Conservation (phyloP, 257 asterid species). For the Gynochthodes officinalis region DNA sequence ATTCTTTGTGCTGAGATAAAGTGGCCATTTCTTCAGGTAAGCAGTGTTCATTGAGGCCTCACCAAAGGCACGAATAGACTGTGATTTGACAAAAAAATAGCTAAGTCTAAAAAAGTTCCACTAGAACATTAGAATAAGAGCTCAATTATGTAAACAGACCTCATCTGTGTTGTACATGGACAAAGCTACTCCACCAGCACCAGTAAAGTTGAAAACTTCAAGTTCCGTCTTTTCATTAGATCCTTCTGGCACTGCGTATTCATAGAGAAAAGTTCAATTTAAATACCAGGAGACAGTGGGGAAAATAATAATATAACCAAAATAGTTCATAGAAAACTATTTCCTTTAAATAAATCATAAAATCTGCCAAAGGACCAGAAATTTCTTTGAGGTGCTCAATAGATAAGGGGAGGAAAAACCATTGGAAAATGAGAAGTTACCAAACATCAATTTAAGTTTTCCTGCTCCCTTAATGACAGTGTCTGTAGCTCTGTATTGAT, state of each 20-base stretch:
- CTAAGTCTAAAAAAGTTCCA: background rate
- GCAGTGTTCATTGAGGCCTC: conserved; percentile 96
- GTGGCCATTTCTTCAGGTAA: conserved; percentile 90
- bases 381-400: background rate
- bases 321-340: background rate
- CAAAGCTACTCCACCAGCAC: conserved; percentile 96
- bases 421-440: conserved; percentile 46
- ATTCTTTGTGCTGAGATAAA: conserved; percentile 96
- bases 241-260: conserved; percentile 82
- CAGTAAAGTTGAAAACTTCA: conserved; percentile 89
- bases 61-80: conserved; percentile 87
- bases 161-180: conserved; percentile 99
- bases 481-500: conserved; percentile 97
- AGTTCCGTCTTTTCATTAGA: conserved; percentile 60
- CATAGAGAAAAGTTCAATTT: conserved; percentile 13
- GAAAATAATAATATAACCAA: background rate
- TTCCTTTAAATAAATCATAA: background rate
- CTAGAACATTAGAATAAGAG: background rate
- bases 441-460: conserved; percentile 89
- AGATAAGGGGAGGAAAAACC: too few species aligned
- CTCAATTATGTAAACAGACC: conserved; percentile 45
- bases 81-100: conserved; percentile 18
- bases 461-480: conserved; percentile 91
- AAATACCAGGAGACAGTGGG: conserved; percentile 4
- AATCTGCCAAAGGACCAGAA: background rate